Base-by-base conservation (phyloP, 2,329 filamentous ascomycete species). In the Aspergillus sp. region DNA sequence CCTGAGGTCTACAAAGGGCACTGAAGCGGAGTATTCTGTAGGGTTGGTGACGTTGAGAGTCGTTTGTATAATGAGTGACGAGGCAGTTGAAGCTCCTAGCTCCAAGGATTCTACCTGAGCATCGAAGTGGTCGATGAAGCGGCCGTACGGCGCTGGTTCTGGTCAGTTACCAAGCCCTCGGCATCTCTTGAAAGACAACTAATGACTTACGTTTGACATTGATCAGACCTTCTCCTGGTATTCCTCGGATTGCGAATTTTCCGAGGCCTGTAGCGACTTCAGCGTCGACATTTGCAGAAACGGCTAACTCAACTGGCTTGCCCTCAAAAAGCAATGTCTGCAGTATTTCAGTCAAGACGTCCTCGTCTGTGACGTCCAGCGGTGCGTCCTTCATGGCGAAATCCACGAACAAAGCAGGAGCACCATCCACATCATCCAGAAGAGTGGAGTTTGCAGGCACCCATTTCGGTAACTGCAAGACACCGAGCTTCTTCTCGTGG, bases 161-260 rank as follows among this genome's bases (percentile, higher is more conserved):
- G 54, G 56, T 65, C 53, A 68, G 62, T 58, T 60, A 56, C 57
- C 47, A 52, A 57, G 55, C 50, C 56, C 61, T 29, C 25, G 43
- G 43, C 56, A 41, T 56, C 57, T 48, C 16, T 7, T 38, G 7
- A 38, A 10, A 17, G 34, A 55, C 59, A 61, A 56, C 60, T 59
- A 58, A 60, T 55, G 64, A 90, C 92, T 85, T 87, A 96, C 91
- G 89, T 83, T 96, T 95, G 78, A 97, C 84, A 74, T 89, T 89
- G 67, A 99, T 86, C 66, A 87, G 83, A 63, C 94, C 92, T 77
- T 91, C 81, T 41, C 71, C 91, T 45, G 93, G 93, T 64, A 99
- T 88, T 60, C 88, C 85, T 71, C 89, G 90, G 64, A 97, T 78
- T 49, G 88, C 81, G 65, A 97, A 83, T 61, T 87, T 79, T 45